Evolutionary conservation across 208 protist genomes (phyloP).

Genomic region (Entamoeba invadens): DNA sequence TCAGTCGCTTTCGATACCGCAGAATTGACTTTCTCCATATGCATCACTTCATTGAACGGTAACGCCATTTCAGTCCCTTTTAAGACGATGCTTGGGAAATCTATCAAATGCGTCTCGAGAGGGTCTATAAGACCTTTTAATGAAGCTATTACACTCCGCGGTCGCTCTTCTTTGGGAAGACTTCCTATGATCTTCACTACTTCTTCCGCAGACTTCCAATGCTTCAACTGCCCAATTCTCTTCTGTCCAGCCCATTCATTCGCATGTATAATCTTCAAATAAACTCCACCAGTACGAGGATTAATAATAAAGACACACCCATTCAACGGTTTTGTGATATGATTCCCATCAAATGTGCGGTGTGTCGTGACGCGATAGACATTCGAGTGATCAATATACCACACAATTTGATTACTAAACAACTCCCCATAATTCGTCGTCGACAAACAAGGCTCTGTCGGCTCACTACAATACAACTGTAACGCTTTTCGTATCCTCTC

Average conservation of each 20-base stretch:
- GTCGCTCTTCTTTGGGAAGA: conserved; percentile 90
- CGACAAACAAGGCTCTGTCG: conserved; percentile 93
- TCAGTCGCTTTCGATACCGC: conserved; percentile 94
- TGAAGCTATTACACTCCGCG: conserved; percentile 98
- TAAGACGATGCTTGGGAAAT: conserved; percentile 99
- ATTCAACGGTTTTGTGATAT: conserved; percentile 84
- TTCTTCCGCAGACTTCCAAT: conserved; percentile 86
- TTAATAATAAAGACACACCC: conserved; percentile 99
- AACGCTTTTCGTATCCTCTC: conserved; percentile 96
- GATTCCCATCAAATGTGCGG: conserved; percentile 94
- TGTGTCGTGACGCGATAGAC: conserved; percentile 98
- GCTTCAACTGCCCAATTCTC: conserved; percentile 94
- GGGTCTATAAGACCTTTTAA: conserved; percentile 87
- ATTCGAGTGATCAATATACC: conserved; percentile 98
- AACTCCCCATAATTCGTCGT: conserved; percentile 95
- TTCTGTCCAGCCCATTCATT: conserved; percentile 97
- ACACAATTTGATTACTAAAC: conserved; percentile 96
- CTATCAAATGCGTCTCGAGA: conserved; percentile 79
- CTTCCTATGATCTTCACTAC: conserved; percentile 59
- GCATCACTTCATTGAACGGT: conserved; percentile 88
- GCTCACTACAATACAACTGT: conserved; percentile 95
- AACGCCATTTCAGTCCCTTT: conserved; percentile 95
- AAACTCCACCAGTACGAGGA: conserved; percentile 92
- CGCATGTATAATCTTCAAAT: conserved; percentile 99
- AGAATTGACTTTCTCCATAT: conserved; percentile 95